Percentiles rank a stretch among this genome's conserved stretches.
Evolutionary conservation across 129 eudicot species (phyloP).

Genomic region (Chrysanthemum seticuspe): DNA sequence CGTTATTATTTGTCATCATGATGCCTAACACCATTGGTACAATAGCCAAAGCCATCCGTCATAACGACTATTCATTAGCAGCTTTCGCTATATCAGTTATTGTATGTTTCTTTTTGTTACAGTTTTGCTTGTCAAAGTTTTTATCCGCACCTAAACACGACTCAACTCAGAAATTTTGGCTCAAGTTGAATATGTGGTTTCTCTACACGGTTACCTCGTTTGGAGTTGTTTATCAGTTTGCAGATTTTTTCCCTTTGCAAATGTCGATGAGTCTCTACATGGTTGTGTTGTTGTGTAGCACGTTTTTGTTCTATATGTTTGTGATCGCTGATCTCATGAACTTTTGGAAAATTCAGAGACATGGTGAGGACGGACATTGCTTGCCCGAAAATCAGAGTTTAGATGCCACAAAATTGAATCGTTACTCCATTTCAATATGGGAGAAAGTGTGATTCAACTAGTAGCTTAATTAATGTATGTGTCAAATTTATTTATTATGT

Average conservation of each 20-base stretch:
- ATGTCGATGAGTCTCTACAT: conserved; percentile 9
- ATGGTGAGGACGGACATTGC: background rate
- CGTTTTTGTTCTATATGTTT: conserved; percentile 14
- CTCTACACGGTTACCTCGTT: conserved; percentile 21
- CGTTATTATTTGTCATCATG: conserved; percentile 16
- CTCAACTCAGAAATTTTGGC: background rate
- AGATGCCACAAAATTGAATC: background rate
- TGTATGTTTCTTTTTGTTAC: conserved; percentile 9
- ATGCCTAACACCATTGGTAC: conserved; percentile 26
- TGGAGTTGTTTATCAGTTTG: conserved; percentile 25
- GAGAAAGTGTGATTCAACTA: conserved; percentile 17
- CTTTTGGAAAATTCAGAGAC: conserved; percentile 11
- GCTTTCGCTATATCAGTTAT: conserved; percentile 1
- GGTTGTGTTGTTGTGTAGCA: conserved; percentile 12
- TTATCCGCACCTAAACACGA: conserved; percentile 3
- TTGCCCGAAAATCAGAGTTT: conserved; percentile 19
- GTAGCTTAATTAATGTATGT: too few relatives aligned
- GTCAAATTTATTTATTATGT: too few relatives aligned
- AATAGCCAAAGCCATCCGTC: conserved; percentile 20
- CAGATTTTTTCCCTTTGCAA: background rate
- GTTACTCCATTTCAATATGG: background rate
- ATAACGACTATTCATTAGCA: conserved; percentile 3
- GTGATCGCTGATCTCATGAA: conserved; percentile 11
- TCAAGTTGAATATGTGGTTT: conserved; percentile 26
- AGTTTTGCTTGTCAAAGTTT: conserved; percentile 12